phyloP scores from a whole-genome alignment of 352 stramenopile genomes.

The Phytophthora cryptogea region DNA sequence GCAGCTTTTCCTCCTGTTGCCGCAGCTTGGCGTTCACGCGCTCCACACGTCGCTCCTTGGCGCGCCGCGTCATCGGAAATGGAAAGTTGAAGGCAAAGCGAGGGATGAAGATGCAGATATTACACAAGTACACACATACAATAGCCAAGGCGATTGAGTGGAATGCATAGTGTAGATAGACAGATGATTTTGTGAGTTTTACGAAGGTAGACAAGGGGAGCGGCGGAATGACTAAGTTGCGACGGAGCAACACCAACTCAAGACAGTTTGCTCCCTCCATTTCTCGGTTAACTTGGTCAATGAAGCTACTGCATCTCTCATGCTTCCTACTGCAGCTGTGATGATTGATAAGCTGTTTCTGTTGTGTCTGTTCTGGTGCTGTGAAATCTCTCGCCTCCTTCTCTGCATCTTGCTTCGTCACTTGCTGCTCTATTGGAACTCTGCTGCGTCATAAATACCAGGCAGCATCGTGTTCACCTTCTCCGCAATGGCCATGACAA shows the following conservation, averaged over 20 bases:
- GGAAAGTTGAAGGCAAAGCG: slow-evolving; percentile 38
- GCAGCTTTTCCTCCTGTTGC: slow-evolving; percentile 39
- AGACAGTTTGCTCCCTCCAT: neutral
- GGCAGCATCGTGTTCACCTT: slow-evolving; percentile 97
- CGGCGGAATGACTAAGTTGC: neutral
- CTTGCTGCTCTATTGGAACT: slow-evolving; percentile 88
- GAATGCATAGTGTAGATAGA: too few relatives aligned
- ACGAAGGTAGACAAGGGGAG: neutral
- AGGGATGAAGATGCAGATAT: slow-evolving; percentile 17
- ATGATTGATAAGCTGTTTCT: too few relatives aligned
- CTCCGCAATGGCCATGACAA: slow-evolving; percentile 97
- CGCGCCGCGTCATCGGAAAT: slow-evolving; percentile 68
- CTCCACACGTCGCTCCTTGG: slow-evolving; percentile 72
- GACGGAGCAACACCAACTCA: neutral
- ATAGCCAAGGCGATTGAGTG: too few relatives aligned
- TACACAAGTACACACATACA: slow-evolving; percentile 4
- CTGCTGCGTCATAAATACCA: slow-evolving; percentile 95
- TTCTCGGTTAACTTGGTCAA: neutral
- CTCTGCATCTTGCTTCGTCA: slow-evolving; percentile 1
- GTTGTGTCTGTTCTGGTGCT: neutral
- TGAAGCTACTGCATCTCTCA: neutral
- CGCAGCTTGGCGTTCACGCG: slow-evolving; percentile 64
- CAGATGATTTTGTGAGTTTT: neutral
- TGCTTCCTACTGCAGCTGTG: neutral
- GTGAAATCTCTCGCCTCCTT: neutral